A percentile compares a stretch with the other conserved stretches of the same genome.
phyloP scores from a whole-genome alignment of 2,329 filamentous ascomycete species.

The Didymellaceae sp. region DNA sequence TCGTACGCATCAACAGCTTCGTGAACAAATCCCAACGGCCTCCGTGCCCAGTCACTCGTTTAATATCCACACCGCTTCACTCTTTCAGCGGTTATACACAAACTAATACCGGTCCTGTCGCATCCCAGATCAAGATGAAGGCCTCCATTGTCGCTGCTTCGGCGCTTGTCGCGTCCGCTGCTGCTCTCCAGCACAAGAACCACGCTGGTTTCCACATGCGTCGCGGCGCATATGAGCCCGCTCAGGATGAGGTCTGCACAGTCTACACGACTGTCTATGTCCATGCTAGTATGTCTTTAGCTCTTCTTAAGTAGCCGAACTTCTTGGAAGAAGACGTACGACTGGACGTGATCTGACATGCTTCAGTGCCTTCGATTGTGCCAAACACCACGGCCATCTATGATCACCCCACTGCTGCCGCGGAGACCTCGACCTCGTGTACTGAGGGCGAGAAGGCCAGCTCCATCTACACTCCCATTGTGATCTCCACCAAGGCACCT shows the following conservation, averaged over 20 bases:
- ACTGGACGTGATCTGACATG: constrained; percentile 25
- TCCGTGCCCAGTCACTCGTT: constrained; percentile 48
- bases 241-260: constrained; percentile 69
- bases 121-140: constrained; percentile 69
- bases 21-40: constrained; percentile 41
- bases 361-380: constrained; percentile 30
- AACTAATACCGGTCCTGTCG: constrained; percentile 33
- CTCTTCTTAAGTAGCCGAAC: not conserved
- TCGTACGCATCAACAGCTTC: constrained; percentile 43
- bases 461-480: constrained; percentile 51
- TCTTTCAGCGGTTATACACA: constrained; percentile 78
- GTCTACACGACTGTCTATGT: constrained; percentile 68
- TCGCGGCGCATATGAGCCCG: constrained; percentile 53
- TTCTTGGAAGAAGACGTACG: not conserved
- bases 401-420: constrained; percentile 46
- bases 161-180: constrained; percentile 59
- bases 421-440: constrained; percentile 80
- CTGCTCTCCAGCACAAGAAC: constrained; percentile 68
- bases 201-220: constrained; percentile 64
- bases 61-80: constrained; percentile 68
- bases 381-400: constrained; percentile 35
- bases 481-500: constrained; percentile 21
- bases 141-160: constrained; percentile 70
- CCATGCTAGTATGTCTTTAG: constrained; percentile 55
- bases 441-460: constrained; percentile 71